A percentile compares a stretch with the other conserved stretches of the same genome.
Conservation (phyloP, 2,329 filamentous ascomycete genomes). For the Alternaria triticina region DNA sequence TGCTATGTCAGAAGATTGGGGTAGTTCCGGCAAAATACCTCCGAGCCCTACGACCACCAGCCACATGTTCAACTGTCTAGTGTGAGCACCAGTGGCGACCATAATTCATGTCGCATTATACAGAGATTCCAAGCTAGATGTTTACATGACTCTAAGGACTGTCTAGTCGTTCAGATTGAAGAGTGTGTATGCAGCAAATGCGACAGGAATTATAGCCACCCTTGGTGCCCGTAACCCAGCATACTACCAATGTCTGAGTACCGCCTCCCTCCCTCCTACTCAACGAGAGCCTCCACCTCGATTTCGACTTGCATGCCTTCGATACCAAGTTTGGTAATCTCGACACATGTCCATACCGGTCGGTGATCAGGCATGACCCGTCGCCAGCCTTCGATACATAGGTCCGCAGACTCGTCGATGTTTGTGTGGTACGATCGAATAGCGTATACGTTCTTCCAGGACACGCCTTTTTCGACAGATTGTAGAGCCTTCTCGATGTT, state of each 20-base stretch:
- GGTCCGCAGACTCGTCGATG: conserved; percentile 5
- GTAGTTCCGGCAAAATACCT: neutral
- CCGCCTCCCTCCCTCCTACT: neutral
- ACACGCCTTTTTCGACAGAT: conserved; percentile 4
- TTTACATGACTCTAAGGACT: neutral
- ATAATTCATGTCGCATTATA: neutral
- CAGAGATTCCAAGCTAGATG: neutral
- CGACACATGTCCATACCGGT: conserved; percentile 18
- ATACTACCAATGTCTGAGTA: neutral
- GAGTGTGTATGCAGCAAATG: neutral
- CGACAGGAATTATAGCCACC: neutral
- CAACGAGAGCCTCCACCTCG: conserved; percentile 16
- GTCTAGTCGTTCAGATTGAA: neutral
- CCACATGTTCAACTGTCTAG: neutral
- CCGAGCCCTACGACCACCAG: neutral
- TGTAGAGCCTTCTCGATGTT: conserved; percentile 60
- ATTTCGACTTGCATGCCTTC: conserved; percentile 19
- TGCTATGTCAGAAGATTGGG: neutral
- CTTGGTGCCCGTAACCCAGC: neutral
- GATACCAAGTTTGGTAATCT: conserved; percentile 15
- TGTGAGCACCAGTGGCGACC: neutral
- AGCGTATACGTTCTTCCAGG: conserved; percentile 54
- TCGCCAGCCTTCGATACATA: neutral
- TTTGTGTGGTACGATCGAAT: conserved; percentile 14
- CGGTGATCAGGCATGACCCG: conserved; percentile 17